Conservation (phyloP, 2,329 filamentous ascomycete genomes). For the Didymosphaeria variabile region DNA sequence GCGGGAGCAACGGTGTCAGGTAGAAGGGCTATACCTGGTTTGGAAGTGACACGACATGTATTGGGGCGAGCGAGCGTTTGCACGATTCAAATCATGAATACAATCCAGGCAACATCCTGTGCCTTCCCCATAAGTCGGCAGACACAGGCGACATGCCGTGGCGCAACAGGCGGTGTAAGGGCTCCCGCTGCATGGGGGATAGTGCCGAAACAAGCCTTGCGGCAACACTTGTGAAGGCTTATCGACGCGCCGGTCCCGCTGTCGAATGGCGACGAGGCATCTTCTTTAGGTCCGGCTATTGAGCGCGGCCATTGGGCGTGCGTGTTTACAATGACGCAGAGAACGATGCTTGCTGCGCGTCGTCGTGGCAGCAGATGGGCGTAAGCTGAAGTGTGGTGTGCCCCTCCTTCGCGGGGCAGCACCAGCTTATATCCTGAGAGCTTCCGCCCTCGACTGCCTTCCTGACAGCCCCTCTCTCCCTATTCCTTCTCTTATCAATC, state of each 20-base stretch:
- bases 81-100: background rate
- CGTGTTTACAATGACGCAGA: background rate
- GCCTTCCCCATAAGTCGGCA: background rate
- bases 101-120: background rate
- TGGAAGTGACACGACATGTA: background rate
- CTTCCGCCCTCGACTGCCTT: background rate
- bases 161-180: slow-evolving; percentile 13
- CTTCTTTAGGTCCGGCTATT: background rate
- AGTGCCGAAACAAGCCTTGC: slow-evolving; percentile 10
- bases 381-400: background rate
- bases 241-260: slow-evolving; percentile 1
- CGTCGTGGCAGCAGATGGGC: background rate
- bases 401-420: slow-evolving; percentile 11
- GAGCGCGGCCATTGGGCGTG: too few species aligned
- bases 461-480: background rate
- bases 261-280: slow-evolving; percentile 6
- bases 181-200: background rate
- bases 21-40: background rate
- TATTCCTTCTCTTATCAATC: background rate
- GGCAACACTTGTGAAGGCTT: slow-evolving; percentile 10
- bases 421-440: slow-evolving; percentile 1
- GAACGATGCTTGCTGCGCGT: slow-evolving; percentile 4
- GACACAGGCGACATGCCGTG: too few species aligned
- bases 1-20: slow-evolving; percentile 1
- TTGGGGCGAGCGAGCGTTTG: background rate